Evolutionary conservation across 78 protist genomes (phyloP).

Genomic region (Dictyostelium citrinum): DNA sequence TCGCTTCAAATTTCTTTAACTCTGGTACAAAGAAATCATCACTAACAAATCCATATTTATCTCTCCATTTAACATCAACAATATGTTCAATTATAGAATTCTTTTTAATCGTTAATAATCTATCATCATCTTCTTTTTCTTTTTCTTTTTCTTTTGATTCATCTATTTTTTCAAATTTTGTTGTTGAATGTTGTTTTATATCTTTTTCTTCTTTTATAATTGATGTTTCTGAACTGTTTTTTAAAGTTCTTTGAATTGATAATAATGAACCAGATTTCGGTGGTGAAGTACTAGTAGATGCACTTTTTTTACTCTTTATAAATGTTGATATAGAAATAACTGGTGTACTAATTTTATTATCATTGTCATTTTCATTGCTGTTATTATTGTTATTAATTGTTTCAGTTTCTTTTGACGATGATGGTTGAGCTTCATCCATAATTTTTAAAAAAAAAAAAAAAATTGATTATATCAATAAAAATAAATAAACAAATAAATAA

Average conservation of each 20-base stretch:
- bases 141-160: not conserved
- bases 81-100: slow-evolving; percentile 6
- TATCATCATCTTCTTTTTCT: not conserved
- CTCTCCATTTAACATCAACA: slow-evolving; percentile 16
- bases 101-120: not conserved
- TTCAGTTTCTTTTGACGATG: not conserved
- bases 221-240: not conserved
- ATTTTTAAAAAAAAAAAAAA: no score
- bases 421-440: not conserved
- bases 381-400: not conserved
- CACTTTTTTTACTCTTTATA: slow-evolving; percentile 12
- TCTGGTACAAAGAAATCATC: slow-evolving; percentile 39
- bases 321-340: slow-evolving; percentile 1
- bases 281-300: not conserved
- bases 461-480: no score
- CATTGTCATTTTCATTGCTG: not conserved
- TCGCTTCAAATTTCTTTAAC: slow-evolving; percentile 33
- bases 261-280: not conserved
- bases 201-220: not conserved
- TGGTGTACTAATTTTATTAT: not conserved
- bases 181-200: not conserved
- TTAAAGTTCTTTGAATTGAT: slow-evolving; percentile 28
- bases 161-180: not conserved
- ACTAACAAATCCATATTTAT: slow-evolving; percentile 40
- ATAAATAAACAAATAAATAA: no score